phyloP scores from a whole-genome alignment of 352 stramenopile species.

The Pythium dissotocum region DNA sequence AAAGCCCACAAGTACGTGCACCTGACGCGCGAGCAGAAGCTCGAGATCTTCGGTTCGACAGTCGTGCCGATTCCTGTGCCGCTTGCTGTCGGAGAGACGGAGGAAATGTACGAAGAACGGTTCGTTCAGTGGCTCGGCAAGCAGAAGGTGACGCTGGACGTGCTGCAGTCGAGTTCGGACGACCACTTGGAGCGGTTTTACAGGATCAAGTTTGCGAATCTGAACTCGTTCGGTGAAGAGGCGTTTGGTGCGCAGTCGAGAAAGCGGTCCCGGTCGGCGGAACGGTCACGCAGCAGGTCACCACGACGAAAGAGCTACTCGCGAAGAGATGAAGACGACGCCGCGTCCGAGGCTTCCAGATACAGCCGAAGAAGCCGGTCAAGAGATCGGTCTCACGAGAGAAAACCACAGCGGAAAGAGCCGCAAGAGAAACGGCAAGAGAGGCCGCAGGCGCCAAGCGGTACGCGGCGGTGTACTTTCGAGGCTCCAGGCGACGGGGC shows the following conservation, averaged over 20 bases:
- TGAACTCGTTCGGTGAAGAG: not conserved
- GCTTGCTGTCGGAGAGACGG: slow-evolving; percentile 15
- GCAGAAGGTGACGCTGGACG: not conserved
- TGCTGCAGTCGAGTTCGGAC: not conserved
- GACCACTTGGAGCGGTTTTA: slow-evolving; percentile 18
- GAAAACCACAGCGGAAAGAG: not conserved
- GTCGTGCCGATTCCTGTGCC: slow-evolving; percentile 22
- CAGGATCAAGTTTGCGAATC: slow-evolving; percentile 28
- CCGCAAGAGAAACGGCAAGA: not conserved
- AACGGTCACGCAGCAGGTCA: not conserved
- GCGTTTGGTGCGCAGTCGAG: not conserved
- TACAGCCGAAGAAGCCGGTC: not conserved
- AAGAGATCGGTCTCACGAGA: not conserved
- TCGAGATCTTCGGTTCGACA: slow-evolving; percentile 10
- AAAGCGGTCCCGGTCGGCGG: not conserved
- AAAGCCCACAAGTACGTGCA: slow-evolving; percentile 2
- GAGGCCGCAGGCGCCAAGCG: not conserved
- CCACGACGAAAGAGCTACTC: not conserved
- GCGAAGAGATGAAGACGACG: not conserved
- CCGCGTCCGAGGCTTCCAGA: not conserved
- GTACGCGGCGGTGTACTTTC: not conserved
- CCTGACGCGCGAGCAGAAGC: not conserved
- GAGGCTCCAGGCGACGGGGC: not conserved
- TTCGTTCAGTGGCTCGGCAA: slow-evolving; percentile 18
- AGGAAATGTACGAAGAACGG: slow-evolving; percentile 19